Conservation (phyloP, 129 eudicot genomes). For the Solidago caesia region DNA sequence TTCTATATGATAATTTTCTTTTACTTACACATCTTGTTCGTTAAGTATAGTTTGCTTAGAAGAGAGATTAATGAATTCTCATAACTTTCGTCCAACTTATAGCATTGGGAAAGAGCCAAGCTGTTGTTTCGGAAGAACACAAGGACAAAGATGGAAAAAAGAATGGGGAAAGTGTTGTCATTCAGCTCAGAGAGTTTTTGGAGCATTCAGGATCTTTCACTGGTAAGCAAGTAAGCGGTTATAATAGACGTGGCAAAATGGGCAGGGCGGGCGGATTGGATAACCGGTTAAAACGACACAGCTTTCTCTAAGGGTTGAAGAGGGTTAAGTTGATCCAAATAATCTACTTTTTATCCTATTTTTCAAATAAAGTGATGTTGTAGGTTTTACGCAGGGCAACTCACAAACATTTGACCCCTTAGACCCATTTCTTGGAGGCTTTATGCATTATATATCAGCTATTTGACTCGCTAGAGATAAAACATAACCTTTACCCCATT, state of each 20-base stretch:
- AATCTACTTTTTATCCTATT: not conserved
- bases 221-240: conserved; percentile 40
- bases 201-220: conserved; percentile 86
- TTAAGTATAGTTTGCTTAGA: conserved; percentile 5
- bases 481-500: not conserved
- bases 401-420: not conserved
- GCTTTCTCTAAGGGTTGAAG: not conserved
- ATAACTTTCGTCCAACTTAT: conserved; percentile 15
- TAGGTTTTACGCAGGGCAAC: conserved; percentile 2
- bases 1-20: not conserved
- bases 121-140: conserved; percentile 67
- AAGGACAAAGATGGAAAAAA: conserved; percentile 64
- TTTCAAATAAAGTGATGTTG: not conserved
- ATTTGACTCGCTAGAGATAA: not conserved
- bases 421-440: not conserved
- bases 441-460: not conserved
- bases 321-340: not conserved
- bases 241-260: conserved; percentile 9
- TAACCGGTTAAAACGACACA: not conserved
- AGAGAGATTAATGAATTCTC: conserved; percentile 4
- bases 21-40: conserved; percentile 9
- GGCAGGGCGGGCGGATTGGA: not conserved
- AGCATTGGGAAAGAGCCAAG: conserved; percentile 86
- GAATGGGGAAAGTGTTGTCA: conserved; percentile 59
- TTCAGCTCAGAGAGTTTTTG: conserved; percentile 78